Base-by-base conservation (phyloP, 768 basidiomycete species). In the Calvatia gigantea region DNA sequence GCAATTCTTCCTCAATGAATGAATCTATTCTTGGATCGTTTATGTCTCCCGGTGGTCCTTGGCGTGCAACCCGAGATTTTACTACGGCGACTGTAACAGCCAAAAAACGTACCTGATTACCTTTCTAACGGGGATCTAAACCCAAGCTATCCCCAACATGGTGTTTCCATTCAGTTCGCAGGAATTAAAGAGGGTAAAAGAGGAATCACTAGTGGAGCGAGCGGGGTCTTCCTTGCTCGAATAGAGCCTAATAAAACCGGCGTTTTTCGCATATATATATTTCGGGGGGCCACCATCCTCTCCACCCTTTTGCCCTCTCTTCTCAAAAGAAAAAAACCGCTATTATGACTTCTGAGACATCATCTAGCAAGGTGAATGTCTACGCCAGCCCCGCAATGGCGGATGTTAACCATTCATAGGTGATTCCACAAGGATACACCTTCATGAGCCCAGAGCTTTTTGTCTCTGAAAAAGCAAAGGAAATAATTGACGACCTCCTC, bases 341-440 rank as follows among this genome's bases (percentile, higher is more conserved):
- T 23, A n/a, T 12, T 37, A 33, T 25, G 9, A 56, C 49, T 46
- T 48, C 47, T 15, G 15, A 48, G 17, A 11, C 54, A 31, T 29
- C 33, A 11, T 27, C 49, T n/a, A 48, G 19, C 41, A 46, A 47
- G 42, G 58, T 58, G 11, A 23, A 44, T 25, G 28, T 15, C 6
- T 42, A 9, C 14, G 17, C 1, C 15, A 6, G 21, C 15, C 7
- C 23, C 17, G 28, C 7, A n/a, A 27, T 17, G 11, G 29, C 25
- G 19, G 33, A 50, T 23, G 39, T 17, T n/a, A 11, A 17, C 43
- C 27, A 4, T 21, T 33, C 44, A 41, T 45, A 58, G 52, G 39
- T 55, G 28, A 69, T 72, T 11, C 68, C 70, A 11, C 52, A 59
- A 41, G 72, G 67, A 14, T 65, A 75, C 59, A 70, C 68, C 1